A percentile compares a stretch with the other conserved stretches of the same genome.
These are phyloP conservation scores for Orbilia javanica DNA, from an alignment of 2,329 filamentous ascomycete species.

Conservation along the genomic window DNA sequence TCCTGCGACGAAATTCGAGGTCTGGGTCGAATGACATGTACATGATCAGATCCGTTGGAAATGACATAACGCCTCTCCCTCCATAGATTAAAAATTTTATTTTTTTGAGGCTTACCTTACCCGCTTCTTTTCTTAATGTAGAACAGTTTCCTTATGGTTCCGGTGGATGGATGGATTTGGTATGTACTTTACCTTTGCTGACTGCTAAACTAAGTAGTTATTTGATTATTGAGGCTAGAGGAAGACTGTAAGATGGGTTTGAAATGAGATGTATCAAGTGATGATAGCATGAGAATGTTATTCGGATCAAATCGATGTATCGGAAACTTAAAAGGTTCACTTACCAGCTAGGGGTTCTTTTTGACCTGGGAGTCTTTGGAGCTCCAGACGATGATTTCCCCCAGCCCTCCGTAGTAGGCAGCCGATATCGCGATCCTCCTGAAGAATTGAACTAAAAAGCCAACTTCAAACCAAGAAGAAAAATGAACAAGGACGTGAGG, in stretches of 20 bases:
- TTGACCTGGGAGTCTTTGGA: not conserved
- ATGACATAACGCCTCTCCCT: constrained; percentile 19
- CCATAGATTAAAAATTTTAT: too few species aligned
- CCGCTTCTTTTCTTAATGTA: not conserved
- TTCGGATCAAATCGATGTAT: not conserved
- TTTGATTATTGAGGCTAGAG: not conserved
- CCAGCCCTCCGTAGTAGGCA: not conserved
- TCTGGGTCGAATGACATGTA: constrained; percentile 32
- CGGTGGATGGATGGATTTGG: too few species aligned
- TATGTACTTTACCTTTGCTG: not conserved
- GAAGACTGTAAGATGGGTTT: not conserved
- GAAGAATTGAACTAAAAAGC: not conserved
- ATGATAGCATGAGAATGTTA: constrained; percentile 37
- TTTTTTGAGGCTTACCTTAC: not conserved
- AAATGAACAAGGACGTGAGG: too few species aligned
- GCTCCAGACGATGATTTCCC: not conserved
- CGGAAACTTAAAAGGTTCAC: too few species aligned
- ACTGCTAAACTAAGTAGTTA: too few species aligned
- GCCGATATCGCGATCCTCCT: constrained; percentile 13
- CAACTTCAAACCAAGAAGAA: too few species aligned
- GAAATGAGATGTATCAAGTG: constrained; percentile 30
- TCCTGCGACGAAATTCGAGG: not conserved
- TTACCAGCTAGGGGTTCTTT: too few species aligned
- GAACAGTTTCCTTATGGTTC: not conserved
- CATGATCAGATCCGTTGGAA: constrained; percentile 37